Evolutionary conservation across 163 green algal genomes (phyloP).

Genomic region (Chloroidium sp.): DNA sequence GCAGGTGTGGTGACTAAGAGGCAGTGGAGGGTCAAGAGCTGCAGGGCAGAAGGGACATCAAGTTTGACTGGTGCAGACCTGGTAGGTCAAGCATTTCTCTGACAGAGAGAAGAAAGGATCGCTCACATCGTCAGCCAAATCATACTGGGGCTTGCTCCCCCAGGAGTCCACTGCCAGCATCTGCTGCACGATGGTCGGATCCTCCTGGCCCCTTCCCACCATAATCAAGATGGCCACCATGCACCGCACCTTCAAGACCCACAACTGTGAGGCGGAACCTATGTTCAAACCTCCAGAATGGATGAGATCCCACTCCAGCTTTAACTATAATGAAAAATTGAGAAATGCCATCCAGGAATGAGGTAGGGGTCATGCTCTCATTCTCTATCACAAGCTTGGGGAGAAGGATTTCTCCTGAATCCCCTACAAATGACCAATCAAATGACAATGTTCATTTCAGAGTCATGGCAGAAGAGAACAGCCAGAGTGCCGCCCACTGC

Average conservation of each 20-base stretch:
- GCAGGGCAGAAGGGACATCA: background rate
- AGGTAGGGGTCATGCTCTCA: background rate
- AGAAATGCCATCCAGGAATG: background rate
- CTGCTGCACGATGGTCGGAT: constrained; percentile 47
- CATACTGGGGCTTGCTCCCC: constrained; percentile 68
- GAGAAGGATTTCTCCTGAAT: no score
- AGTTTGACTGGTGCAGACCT: background rate
- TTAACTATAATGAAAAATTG: background rate
- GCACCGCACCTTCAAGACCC: constrained; percentile 66
- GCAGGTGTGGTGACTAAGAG: background rate
- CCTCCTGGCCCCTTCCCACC: constrained; percentile 68
- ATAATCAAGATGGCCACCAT: constrained; percentile 83
- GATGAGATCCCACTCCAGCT: background rate
- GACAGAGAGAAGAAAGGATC: background rate
- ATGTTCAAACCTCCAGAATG: background rate
- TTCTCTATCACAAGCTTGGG: no score
- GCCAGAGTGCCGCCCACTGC: background rate
- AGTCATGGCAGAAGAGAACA: background rate
- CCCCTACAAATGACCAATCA: no score
- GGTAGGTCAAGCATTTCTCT: background rate
- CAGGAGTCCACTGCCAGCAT: constrained; percentile 58
- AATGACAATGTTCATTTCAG: no score
- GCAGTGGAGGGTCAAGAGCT: background rate
- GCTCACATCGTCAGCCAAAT: constrained; percentile 49
- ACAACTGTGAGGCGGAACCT: background rate